Evolutionary conservation across 208 protist species (phyloP).

Genomic region (Endotrypanum monterogeii): DNA sequence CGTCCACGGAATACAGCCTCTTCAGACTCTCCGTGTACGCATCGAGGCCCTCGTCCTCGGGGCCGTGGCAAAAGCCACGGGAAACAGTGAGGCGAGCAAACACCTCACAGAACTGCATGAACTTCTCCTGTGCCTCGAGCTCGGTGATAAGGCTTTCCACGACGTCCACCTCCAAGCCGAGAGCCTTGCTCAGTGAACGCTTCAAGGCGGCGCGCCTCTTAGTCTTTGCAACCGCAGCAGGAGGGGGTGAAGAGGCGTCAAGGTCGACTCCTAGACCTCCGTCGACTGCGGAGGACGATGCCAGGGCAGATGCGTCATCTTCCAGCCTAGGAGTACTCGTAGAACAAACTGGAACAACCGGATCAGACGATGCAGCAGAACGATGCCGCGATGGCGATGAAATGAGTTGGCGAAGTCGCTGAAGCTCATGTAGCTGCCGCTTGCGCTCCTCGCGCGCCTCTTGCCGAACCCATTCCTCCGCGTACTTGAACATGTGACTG

Average conservation of each 20-base stretch:
- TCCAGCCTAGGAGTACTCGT: background rate
- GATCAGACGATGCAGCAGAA: background rate
- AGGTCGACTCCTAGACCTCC: background rate
- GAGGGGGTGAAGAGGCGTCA: background rate
- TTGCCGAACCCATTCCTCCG: slow-evolving; percentile 58
- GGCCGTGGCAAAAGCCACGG: slow-evolving; percentile 61
- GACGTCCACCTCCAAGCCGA: slow-evolving; percentile 71
- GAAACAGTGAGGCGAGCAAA: slow-evolving; percentile 77
- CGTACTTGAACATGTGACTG: slow-evolving; percentile 79
- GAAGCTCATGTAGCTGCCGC: slow-evolving; percentile 55
- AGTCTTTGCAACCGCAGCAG: slow-evolving; percentile 18
- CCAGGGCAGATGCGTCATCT: background rate
- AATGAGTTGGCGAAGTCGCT: slow-evolving; percentile 40
- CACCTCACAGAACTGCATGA: slow-evolving; percentile 87
- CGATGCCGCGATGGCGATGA: background rate
- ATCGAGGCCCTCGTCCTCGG: slow-evolving; percentile 64
- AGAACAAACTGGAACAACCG: background rate
- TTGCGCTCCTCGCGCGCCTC: slow-evolving; percentile 53
- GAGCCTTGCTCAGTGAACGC: slow-evolving; percentile 48
- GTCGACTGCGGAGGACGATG: background rate
- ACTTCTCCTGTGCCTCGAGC: slow-evolving; percentile 78
- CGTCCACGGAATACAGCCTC: slow-evolving; percentile 76
- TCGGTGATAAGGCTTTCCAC: slow-evolving; percentile 61
- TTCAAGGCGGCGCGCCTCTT: slow-evolving; percentile 38
- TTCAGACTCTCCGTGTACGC: slow-evolving; percentile 74